A percentile compares a stretch with the other conserved stretches of the same genome.
Conservation (phyloP, 495 filamentous ascomycete species). For the Talaromyces stipitatus region DNA sequence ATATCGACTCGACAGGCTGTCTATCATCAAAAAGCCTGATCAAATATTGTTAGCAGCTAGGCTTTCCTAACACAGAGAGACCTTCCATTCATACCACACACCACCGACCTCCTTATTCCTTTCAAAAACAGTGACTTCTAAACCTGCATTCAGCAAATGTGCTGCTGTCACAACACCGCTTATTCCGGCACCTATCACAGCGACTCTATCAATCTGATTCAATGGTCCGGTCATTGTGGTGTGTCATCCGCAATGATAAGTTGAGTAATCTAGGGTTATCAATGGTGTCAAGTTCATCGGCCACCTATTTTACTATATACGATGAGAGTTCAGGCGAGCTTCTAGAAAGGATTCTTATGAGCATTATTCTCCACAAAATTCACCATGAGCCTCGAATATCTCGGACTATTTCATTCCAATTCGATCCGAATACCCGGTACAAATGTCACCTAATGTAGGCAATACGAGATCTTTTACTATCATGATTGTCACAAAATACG, state of each 20-base stretch:
- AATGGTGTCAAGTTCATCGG: background rate
- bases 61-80: background rate
- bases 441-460: background rate
- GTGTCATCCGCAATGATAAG: background rate
- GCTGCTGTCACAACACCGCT: constrained; percentile 57
- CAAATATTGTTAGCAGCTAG: background rate
- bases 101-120: constrained; percentile 51
- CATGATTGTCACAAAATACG: background rate
- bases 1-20: constrained; percentile 46
- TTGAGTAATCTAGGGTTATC: background rate
- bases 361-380: background rate
- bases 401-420: background rate
- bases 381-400: background rate
- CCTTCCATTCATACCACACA: constrained; percentile 43
- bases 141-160: constrained; percentile 49
- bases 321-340: background rate
- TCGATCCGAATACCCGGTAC: background rate
- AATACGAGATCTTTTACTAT: background rate
- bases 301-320: background rate
- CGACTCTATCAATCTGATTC: constrained; percentile 32
- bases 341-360: background rate
- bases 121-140: constrained; percentile 61
- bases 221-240: background rate
- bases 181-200: constrained; percentile 64
- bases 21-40: constrained; percentile 54